Evolutionary conservation across 2,329 filamentous ascomycete genomes (phyloP), one percentile per base, ranked within the genome.

Genomic region (Albophoma yamanashiensis): DNA sequence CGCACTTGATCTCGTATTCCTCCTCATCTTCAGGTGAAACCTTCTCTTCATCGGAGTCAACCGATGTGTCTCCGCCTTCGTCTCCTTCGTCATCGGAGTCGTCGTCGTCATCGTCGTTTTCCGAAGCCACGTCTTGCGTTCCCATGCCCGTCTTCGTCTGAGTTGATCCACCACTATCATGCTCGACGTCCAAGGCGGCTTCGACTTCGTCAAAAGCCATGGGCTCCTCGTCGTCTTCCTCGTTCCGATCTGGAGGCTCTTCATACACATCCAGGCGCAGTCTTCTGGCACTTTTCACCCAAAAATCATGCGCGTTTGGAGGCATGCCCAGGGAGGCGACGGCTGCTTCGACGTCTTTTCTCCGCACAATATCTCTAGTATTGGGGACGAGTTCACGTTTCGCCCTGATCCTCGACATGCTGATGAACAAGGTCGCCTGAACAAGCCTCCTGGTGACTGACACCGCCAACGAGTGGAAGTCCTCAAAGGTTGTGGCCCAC

Each of bases 401-500:
- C 4, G 85, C 78, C 58, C 85, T 80, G 31, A 91, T 74, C 50
- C 91, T 81, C 2, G 88, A 88, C 69, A 83, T 81, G n/a, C 87
- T 83, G 61, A 91, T 82, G 66, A 88, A 89, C 0, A 94, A 74
- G 0, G 84, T 78, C 0, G 88, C 83, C 55, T 89, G 83, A 2
- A 94, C 77, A 1, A 96, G 74, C 15, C 89, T 81, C 61, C 83
- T 84, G 0, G 89, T 92, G 17, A 94, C 65, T 58, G 82, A 88
- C 1, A 89, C 70, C 0, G 82, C 78, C 2, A 96, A 72, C 11
- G 82, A 82, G 67, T 92, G 81, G 53, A 96, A 87, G 65, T 94
- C 90, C 6, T 83, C 80, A n/a, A 95, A 80, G 0, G 89, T 86
- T 1, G 89, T 92, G 8, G 86, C 82, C 65, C 88, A 86, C 27